phyloP scores from a whole-genome alignment of 345 rosid genomes.

The Salix brachista region DNA sequence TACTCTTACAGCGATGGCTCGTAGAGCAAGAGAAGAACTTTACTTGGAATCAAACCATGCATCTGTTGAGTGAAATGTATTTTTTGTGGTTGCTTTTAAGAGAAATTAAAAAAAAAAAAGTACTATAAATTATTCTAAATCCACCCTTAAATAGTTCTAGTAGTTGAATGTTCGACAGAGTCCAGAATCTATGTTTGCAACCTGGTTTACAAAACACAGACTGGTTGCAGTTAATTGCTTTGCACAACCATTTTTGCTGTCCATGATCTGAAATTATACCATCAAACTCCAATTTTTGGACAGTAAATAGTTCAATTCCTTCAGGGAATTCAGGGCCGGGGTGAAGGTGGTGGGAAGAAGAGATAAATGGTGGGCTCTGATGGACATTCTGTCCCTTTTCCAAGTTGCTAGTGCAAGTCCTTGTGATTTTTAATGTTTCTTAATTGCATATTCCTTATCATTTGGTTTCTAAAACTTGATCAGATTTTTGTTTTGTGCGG shows the following conservation, averaged over 20 bases:
- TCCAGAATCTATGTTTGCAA: neutral
- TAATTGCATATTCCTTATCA: neutral
- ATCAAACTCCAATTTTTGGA: neutral
- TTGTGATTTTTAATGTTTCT: too few species aligned
- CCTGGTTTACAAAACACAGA: neutral
- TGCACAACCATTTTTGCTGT: neutral
- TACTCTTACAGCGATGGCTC: too few species aligned
- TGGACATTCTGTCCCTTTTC: neutral
- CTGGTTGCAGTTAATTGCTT: neutral
- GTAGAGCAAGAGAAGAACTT: too few species aligned
- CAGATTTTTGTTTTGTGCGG: too few species aligned
- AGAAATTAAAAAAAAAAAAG: too few species aligned
- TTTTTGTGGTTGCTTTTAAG: too few species aligned
- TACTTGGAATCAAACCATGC: too few species aligned
- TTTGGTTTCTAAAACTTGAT: neutral
- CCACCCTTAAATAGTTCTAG: neutral
- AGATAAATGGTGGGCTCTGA: neutral
- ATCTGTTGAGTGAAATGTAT: too few species aligned
- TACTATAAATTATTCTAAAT: too few species aligned
- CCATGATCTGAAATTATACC: neutral
- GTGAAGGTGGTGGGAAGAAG: neutral
- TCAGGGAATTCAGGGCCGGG: too few species aligned
- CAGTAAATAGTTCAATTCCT: neutral
- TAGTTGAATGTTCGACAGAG: slow-evolving; percentile 8
- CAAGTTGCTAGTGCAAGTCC: neutral